phyloP scores from a whole-genome alignment of 306 rosid species.

The Spatholobus suberectus region DNA sequence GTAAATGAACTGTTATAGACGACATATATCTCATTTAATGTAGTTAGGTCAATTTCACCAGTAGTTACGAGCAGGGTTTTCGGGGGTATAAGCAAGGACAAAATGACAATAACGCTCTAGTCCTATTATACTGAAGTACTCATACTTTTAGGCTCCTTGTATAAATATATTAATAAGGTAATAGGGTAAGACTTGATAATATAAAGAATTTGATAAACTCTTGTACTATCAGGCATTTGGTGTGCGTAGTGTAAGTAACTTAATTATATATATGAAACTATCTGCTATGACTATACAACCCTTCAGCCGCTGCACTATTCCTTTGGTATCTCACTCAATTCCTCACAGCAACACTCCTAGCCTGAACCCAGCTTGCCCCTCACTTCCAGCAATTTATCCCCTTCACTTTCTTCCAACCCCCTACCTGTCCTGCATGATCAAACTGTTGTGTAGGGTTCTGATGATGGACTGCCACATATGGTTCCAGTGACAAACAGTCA shows the following conservation, averaged over 20 bases:
- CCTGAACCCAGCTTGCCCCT: not conserved
- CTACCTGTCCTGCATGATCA: not conserved
- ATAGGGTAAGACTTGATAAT: not conserved
- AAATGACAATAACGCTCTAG: not conserved
- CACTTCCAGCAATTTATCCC: not conserved
- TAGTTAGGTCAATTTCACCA: slow-evolving; percentile 32
- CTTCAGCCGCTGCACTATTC: slow-evolving; percentile 2
- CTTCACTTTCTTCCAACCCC: not conserved
- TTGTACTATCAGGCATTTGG: not conserved
- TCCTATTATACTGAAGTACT: not conserved
- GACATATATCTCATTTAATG: not conserved
- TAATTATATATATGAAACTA: not conserved
- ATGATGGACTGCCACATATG: slow-evolving; percentile 7
- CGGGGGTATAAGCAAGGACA: not conserved
- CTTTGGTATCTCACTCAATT: slow-evolving; percentile 5
- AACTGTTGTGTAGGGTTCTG: not conserved
- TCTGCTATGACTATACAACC: not conserved
- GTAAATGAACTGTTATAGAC: not conserved
- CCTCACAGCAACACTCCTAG: not conserved
- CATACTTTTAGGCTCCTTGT: not conserved
- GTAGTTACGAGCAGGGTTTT: not conserved
- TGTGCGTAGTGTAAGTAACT: not conserved
- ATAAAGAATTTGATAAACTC: not conserved
- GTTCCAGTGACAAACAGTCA: not conserved
- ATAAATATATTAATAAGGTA: not conserved